Evolutionary conservation across 2,329 filamentous ascomycete species (phyloP).

Genomic region (Botryotinia narcissicola): DNA sequence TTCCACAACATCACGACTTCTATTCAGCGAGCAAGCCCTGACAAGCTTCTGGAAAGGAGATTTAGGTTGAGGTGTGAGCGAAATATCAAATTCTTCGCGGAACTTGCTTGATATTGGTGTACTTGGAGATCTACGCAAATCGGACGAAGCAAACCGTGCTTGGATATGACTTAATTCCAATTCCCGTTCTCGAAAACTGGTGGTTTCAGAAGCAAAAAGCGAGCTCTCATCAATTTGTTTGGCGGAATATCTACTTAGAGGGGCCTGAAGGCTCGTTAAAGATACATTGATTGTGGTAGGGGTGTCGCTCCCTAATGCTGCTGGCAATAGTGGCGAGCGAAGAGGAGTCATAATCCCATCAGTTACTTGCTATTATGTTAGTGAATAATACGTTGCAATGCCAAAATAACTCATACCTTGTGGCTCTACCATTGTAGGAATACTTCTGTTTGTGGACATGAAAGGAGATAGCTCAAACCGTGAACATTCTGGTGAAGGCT

Average conservation of each 20-base stretch:
- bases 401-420: slow-evolving; percentile 12
- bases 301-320: neutral
- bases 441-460: slow-evolving; percentile 20
- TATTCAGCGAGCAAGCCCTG: slow-evolving; percentile 13
- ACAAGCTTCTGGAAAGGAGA: slow-evolving; percentile 21
- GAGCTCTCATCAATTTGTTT: slow-evolving; percentile 31
- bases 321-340: neutral
- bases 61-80: slow-evolving; percentile 8
- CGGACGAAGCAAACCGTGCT: slow-evolving; percentile 30
- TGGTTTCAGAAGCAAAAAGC: slow-evolving; percentile 33
- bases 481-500: slow-evolving; percentile 31
- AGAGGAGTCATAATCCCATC: neutral
- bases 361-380: neutral
- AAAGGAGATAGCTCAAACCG: slow-evolving; percentile 27
- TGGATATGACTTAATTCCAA: slow-evolving; percentile 31
- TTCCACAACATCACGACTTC: neutral
- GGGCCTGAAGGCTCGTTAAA: slow-evolving; percentile 23
- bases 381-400: neutral
- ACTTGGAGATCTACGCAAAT: slow-evolving; percentile 25
- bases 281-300: slow-evolving; percentile 24
- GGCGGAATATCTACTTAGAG: slow-evolving; percentile 24
- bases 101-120: slow-evolving; percentile 36
- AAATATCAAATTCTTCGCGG: slow-evolving; percentile 35
- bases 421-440: slow-evolving; percentile 7
- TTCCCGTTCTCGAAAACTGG: slow-evolving; percentile 34